phyloP scores from a whole-genome alignment of 805 yeast species.

The Lachancea quebecensis region DNA sequence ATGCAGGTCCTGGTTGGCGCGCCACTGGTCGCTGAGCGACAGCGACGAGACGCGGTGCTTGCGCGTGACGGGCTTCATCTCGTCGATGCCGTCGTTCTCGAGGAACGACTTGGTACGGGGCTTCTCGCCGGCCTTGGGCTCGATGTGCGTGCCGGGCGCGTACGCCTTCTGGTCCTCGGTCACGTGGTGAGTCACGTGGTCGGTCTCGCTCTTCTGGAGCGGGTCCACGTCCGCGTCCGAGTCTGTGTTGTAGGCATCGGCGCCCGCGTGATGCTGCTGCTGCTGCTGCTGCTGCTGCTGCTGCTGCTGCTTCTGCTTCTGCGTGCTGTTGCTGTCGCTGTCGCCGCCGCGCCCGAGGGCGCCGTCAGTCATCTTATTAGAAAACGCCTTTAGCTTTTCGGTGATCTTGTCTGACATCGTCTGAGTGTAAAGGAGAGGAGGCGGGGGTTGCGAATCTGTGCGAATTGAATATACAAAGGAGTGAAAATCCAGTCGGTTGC shows the following conservation, averaged over 20 bases:
- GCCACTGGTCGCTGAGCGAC: conserved; percentile 68
- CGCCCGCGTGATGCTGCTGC: conserved; percentile 1
- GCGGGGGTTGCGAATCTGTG: too few species aligned
- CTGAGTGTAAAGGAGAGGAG: too few species aligned
- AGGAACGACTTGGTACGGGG: conserved; percentile 43
- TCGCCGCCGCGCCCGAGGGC: not conserved
- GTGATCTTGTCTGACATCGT: conserved; percentile 13
- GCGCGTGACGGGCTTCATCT: conserved; percentile 53
- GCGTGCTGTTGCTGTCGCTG: too few species aligned
- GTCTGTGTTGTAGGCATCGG: conserved; percentile 5
- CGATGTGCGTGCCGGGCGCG: conserved; percentile 6
- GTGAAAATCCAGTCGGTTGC: not conserved
- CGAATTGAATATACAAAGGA: not conserved
- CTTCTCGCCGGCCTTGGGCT: conserved; percentile 8
- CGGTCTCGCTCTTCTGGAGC: conserved; percentile 8
- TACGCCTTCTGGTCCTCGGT: conserved; percentile 5
- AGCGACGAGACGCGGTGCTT: conserved; percentile 59
- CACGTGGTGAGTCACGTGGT: not conserved
- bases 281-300: too few species aligned
- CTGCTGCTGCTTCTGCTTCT: too few species aligned
- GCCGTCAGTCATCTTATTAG: conserved; percentile 9
- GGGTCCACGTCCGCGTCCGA: conserved; percentile 5
- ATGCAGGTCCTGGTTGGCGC: conserved; percentile 22
- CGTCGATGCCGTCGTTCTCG: conserved; percentile 69
- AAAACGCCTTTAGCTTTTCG: conserved; percentile 11